Evolutionary conservation across 116 monocot genomes (phyloP).

Genomic region (Dioscorea cayenensis): DNA sequence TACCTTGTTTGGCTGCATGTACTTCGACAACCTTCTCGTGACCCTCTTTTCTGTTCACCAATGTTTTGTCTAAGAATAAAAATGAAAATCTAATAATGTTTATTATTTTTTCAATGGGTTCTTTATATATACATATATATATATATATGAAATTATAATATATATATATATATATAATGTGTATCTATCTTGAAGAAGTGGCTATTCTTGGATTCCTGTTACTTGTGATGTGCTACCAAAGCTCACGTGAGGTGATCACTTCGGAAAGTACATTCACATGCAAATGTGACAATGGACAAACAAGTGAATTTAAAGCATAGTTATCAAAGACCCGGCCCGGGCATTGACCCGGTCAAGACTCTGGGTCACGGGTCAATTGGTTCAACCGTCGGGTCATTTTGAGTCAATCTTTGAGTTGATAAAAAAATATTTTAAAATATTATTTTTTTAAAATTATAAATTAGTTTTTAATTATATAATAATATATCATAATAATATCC

Average conservation of each 20-base stretch:
- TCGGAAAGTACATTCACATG: constrained; percentile 35
- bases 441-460: no score
- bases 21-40: constrained; percentile 25
- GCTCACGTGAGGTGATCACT: constrained; percentile 25
- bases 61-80: not conserved
- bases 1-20: constrained; percentile 21
- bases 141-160: no score
- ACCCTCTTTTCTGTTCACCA: constrained; percentile 18
- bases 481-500: no score
- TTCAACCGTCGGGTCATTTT: no score
- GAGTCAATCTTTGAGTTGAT: no score
- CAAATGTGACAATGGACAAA: constrained; percentile 8
- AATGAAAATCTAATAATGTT: not conserved
- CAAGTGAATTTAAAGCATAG: constrained; percentile 10
- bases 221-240: constrained; percentile 19
- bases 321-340: no score
- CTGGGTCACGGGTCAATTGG: no score
- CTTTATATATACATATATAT: not conserved
- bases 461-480: no score
- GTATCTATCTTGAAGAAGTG: no score
- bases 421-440: no score
- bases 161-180: not conserved
- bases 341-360: no score
- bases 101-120: not conserved
- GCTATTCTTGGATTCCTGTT: constrained; percentile 20